A percentile compares a stretch with the other conserved stretches of the same genome.
phyloP scores from a whole-genome alignment of 2,329 filamentous ascomycete species.

The Colletotrichum gigasporum region DNA sequence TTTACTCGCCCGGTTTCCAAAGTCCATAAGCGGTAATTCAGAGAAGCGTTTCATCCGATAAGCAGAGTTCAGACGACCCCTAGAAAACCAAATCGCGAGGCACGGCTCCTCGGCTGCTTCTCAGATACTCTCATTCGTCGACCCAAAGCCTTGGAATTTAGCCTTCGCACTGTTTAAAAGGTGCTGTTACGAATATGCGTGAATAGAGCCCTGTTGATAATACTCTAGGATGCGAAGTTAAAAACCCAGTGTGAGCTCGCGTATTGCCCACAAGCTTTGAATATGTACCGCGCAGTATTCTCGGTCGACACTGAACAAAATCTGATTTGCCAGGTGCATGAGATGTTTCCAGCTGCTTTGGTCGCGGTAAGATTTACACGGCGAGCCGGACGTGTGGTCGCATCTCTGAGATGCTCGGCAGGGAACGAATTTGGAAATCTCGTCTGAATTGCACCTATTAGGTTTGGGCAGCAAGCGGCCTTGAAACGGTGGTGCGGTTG shows the following conservation, averaged over 20 bases:
- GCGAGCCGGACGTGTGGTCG: background rate
- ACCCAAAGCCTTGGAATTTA: background rate
- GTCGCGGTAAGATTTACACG: background rate
- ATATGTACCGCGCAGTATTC: background rate
- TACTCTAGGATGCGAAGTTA: background rate
- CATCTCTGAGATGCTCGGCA: background rate
- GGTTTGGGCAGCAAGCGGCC: slow-evolving; percentile 44
- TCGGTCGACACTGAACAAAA: background rate
- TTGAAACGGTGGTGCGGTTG: slow-evolving; percentile 39
- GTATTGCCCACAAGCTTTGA: background rate
- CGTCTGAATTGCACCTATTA: slow-evolving; percentile 38
- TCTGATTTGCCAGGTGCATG: background rate
- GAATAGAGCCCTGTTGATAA: background rate
- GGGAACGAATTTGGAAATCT: background rate
- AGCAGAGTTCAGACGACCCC: background rate
- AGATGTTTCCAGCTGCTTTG: background rate
- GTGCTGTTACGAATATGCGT: background rate
- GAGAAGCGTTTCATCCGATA: slow-evolving; percentile 1
- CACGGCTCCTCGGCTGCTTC: background rate
- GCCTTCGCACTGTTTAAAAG: background rate
- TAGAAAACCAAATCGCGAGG: background rate
- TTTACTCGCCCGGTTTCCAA: background rate
- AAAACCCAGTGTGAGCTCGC: background rate
- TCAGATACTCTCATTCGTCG: background rate
- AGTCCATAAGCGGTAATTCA: background rate